Percentiles rank a stretch among this genome's conserved stretches.
These are phyloP conservation scores for Eucalyptus marginata DNA, from an alignment of 345 rosid genomes.

Conservation along the genomic window DNA sequence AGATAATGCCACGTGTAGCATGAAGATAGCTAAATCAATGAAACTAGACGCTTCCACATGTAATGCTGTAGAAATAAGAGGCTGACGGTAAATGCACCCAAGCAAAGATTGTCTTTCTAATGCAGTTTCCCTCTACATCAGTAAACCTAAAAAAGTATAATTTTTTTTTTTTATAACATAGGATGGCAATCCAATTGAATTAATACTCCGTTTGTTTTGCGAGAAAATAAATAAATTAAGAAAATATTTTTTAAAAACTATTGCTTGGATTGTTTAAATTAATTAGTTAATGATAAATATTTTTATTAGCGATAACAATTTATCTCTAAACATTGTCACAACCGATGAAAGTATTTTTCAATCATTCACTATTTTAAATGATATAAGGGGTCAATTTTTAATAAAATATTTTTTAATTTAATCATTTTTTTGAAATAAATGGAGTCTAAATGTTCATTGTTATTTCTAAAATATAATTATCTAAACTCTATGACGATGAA, in stretches of 20 bases:
- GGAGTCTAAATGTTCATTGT: background rate
- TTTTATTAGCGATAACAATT: accelerated
- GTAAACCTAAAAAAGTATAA: background rate
- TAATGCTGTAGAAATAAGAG: background rate
- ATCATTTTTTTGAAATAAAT: background rate
- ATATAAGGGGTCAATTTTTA: background rate
- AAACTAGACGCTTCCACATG: background rate
- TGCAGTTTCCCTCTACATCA: background rate
- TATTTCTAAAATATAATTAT: background rate
- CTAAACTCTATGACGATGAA: background rate
- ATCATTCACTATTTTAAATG: background rate
- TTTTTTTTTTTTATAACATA: background rate
- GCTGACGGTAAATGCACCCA: background rate
- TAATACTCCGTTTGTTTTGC: accelerated
- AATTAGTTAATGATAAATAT: accelerated
- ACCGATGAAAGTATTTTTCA: background rate
- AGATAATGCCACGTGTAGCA: background rate
- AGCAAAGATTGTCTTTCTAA: no score
- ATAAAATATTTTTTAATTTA: background rate
- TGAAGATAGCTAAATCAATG: background rate
- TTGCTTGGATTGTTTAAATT: accelerated
- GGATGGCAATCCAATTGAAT: background rate
- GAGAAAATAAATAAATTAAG: background rate
- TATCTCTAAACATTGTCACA: accelerated
- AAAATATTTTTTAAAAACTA: background rate